Evolutionary conservation across 768 basidiomycete species (phyloP).

Genomic region (Brasilioporus rufonigricans): DNA sequence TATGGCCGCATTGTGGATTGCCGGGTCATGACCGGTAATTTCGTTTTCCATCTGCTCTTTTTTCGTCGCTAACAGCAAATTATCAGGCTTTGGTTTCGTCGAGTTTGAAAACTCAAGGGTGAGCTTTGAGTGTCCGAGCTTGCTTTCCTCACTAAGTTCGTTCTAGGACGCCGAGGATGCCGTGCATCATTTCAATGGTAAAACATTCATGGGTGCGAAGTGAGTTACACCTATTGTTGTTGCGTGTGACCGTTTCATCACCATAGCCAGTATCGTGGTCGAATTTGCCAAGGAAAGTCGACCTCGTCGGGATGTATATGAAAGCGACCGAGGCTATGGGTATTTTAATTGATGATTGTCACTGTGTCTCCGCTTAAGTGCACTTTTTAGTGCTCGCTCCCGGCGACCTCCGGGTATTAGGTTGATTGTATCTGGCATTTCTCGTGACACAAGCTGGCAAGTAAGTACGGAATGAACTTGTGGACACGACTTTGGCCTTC

Average conservation of each 20-base stretch:
- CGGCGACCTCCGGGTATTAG: constrained; percentile 80
- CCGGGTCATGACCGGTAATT: constrained; percentile 89
- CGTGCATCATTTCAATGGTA: constrained; percentile 81
- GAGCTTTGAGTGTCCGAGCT: background rate
- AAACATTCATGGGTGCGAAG: constrained; percentile 87
- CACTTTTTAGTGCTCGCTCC: constrained; percentile 52
- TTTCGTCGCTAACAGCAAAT: constrained; percentile 16
- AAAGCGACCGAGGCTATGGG: constrained; percentile 56
- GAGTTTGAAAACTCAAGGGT: constrained; percentile 90
- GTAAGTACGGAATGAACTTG: constrained; percentile 50
- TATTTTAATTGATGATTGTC: constrained; percentile 20
- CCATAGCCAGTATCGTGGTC: constrained; percentile 73
- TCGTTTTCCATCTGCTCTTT: background rate
- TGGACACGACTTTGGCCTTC: constrained; percentile 1
- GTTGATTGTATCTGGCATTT: constrained; percentile 83
- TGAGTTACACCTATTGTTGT: background rate
- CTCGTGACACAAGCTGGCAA: constrained; percentile 98
- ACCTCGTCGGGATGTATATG: constrained; percentile 75
- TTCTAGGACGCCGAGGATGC: constrained; percentile 92
- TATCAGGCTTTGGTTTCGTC: constrained; percentile 88
- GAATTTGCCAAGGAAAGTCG: constrained; percentile 95
- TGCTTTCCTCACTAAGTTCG: constrained; percentile 12
- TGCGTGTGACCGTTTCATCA: background rate
- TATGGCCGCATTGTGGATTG: constrained; percentile 88
- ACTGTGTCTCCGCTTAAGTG: constrained; percentile 13